Percentiles rank a stretch among this genome's conserved stretches.
phyloP scores from a whole-genome alignment of 306 rosid genomes.

The Lathyrus oleraceus region DNA sequence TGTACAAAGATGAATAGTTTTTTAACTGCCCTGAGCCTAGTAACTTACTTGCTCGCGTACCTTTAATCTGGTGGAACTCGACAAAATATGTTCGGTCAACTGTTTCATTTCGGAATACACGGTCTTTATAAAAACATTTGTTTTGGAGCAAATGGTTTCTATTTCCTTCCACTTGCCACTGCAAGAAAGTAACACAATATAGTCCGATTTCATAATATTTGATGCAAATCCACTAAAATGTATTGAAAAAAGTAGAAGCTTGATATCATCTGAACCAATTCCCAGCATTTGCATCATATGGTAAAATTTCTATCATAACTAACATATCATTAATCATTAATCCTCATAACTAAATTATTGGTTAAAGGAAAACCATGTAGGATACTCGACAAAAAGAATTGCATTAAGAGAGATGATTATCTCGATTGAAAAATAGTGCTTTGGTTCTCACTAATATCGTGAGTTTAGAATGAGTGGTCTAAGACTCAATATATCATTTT shows the following conservation, averaged over 20 bases:
- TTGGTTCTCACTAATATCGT: too few relatives aligned
- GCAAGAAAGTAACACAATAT: conserved; percentile 24
- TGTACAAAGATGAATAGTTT: conserved; percentile 18
- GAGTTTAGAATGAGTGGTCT: too few relatives aligned
- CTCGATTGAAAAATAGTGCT: too few relatives aligned
- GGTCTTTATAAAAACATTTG: conserved; percentile 91
- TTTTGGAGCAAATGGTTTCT: conserved; percentile 85
- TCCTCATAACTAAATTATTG: too few relatives aligned
- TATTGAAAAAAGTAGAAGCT: not conserved
- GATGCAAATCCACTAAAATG: too few relatives aligned
- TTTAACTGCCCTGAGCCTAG: not conserved
- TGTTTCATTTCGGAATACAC: conserved; percentile 97
- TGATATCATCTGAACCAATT: conserved; percentile 21
- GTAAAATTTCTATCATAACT: not conserved
- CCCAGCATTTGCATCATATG: conserved; percentile 6
- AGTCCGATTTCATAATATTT: conserved; percentile 33
- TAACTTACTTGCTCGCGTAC: conserved; percentile 42
- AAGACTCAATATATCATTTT: too few relatives aligned
- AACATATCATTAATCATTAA: too few relatives aligned
- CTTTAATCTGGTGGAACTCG: conserved; percentile 98
- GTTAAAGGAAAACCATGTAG: too few relatives aligned
- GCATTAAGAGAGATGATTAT: too few relatives aligned
- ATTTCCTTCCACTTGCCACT: conserved; percentile 87
- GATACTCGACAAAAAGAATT: too few relatives aligned
- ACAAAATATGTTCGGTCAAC: conserved; percentile 98